A percentile compares a stretch with the other conserved stretches of the same genome.
These are phyloP conservation scores for Geotrichum australiense DNA, from an alignment of 1,139 yeast genomes.

Conservation along the genomic window DNA sequence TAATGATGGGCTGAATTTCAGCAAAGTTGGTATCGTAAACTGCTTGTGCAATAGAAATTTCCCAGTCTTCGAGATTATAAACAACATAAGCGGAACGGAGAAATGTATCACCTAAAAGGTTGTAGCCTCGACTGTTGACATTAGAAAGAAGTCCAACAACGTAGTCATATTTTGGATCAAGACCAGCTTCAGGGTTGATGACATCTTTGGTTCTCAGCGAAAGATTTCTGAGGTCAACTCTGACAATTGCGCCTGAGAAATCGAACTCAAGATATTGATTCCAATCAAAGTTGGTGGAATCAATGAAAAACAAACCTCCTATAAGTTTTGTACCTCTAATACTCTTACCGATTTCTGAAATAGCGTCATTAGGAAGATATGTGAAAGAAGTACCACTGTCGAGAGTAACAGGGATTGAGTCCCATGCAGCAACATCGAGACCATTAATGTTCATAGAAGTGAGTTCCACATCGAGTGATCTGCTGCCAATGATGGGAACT, in stretches of 20 bases:
- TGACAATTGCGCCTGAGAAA: constrained; percentile 14
- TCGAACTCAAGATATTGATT: constrained; percentile 9
- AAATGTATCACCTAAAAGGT: constrained; percentile 27
- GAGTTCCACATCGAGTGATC: constrained; percentile 10
- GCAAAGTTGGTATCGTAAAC: not conserved
- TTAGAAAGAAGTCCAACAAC: constrained; percentile 12
- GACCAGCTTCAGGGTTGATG: constrained; percentile 8
- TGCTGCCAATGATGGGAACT: constrained; percentile 23
- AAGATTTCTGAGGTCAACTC: constrained; percentile 10
- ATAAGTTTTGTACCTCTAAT: constrained; percentile 8
- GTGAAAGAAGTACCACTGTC: constrained; percentile 17
- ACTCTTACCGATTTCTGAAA: constrained; percentile 5
- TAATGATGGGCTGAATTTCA: constrained; percentile 5
- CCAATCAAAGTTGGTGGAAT: constrained; percentile 12
- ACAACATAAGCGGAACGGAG: constrained; percentile 26
- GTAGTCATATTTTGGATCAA: constrained; percentile 6
- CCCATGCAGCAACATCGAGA: constrained; percentile 2
- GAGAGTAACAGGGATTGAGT: constrained; percentile 9
- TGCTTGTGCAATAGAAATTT: constrained; percentile 14
- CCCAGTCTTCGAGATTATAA: constrained; percentile 21
- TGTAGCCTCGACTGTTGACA: constrained; percentile 12
- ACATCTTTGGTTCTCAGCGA: constrained; percentile 8
- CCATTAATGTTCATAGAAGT: constrained; percentile 9
- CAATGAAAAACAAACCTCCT: constrained; percentile 12
- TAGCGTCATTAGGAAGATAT: constrained; percentile 13